Percentiles rank a stretch among this genome's conserved stretches.
These are phyloP conservation scores for Vanrija pseudolonga DNA, from an alignment of 1,284 basidiomycete genomes.

Conservation along the genomic window DNA sequence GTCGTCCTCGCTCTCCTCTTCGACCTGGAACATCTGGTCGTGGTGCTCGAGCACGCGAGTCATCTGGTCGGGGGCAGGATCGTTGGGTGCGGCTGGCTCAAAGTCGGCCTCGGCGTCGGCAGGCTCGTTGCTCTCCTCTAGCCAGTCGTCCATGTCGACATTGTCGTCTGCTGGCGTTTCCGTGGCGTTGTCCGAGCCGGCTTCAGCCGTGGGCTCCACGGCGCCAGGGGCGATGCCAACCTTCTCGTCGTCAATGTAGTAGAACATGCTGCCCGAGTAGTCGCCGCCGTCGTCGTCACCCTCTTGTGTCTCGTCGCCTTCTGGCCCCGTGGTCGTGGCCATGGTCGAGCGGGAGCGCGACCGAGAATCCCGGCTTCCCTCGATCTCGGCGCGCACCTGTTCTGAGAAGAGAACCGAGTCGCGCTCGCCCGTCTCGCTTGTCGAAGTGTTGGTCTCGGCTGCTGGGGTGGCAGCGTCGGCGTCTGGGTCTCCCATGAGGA, in stretches of 20 bases:
- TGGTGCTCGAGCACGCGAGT: conserved; percentile 4
- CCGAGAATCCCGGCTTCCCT: conserved; percentile 1
- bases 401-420: conserved; percentile 41
- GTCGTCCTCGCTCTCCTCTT: conserved; percentile 14
- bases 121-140: conserved; percentile 31
- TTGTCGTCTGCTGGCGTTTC: conserved; percentile 20
- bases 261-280: conserved; percentile 1
- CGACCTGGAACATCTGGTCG: conserved; percentile 1
- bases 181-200: conserved; percentile 16
- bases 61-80: conserved; percentile 30
- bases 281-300: neutral
- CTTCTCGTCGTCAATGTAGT: conserved; percentile 9
- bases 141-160: conserved; percentile 19
- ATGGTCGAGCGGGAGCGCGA: conserved; percentile 2
- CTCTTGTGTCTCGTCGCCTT: neutral
- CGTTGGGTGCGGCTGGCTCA: conserved; percentile 52
- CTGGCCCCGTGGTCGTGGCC: neutral
- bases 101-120: conserved; percentile 27
- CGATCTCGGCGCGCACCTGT: conserved; percentile 15
- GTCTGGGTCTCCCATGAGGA: neutral
- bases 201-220: conserved; percentile 20
- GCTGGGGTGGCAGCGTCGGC: neutral
- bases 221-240: neutral
- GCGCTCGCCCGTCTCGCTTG: conserved; percentile 26
- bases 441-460: conserved; percentile 5